Percentiles rank a stretch among this genome's conserved stretches.
phyloP scores from a whole-genome alignment of 2,329 filamentous ascomycete genomes.

The Paraphoma sp. region DNA sequence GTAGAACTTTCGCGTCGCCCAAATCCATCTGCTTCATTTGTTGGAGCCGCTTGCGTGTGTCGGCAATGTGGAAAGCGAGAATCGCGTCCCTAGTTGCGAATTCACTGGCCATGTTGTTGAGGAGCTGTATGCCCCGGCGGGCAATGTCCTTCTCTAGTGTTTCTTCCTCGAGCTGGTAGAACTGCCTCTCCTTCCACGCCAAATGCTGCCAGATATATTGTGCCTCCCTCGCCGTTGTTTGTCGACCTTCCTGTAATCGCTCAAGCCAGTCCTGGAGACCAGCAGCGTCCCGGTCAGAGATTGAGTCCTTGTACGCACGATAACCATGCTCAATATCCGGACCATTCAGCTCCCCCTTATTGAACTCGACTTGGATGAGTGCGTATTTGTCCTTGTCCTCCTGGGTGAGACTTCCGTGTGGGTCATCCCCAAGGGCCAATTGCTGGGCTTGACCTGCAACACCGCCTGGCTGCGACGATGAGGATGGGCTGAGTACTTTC shows the following conservation, averaged over 20 bases:
- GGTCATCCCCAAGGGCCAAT: neutral
- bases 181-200: constrained; percentile 19
- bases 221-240: constrained; percentile 12
- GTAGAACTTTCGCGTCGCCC: neutral
- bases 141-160: constrained; percentile 18
- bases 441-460: neutral
- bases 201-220: constrained; percentile 22
- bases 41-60: constrained; percentile 21
- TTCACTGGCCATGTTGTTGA: constrained; percentile 17
- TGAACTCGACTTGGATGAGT: constrained; percentile 19
- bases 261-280: constrained; percentile 21
- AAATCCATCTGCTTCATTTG: constrained; percentile 11
- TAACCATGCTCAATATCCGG: constrained; percentile 20
- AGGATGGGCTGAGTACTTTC: neutral
- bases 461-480: neutral
- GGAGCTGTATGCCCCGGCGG: constrained; percentile 22
- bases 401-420: neutral
- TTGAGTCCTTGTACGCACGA: constrained; percentile 19
- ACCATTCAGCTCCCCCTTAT: constrained; percentile 18
- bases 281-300: constrained; percentile 11
- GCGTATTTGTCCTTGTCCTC: constrained; percentile 11
- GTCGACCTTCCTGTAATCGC: constrained; percentile 14
- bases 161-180: constrained; percentile 18
- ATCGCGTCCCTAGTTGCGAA: constrained; percentile 13
- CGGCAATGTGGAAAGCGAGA: constrained; percentile 19